Evolutionary conservation across 169 alveolate species (phyloP), one percentile per base, ranked within the genome.

Genomic region (Plasmodium cynomolgi): DNA sequence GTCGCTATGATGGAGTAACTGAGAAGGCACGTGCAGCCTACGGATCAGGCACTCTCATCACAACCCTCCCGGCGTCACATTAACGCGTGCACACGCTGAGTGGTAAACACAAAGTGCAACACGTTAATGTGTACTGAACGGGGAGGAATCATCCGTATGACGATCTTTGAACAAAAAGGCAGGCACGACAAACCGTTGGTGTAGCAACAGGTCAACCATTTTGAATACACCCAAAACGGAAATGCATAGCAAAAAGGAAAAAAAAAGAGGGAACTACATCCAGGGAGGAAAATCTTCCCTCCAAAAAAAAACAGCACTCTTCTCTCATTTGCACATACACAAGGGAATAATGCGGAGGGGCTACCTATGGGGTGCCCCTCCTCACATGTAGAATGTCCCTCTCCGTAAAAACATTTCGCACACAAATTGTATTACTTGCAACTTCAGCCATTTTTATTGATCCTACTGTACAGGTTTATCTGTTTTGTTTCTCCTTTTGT

Each of bases 361-460:
- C 62, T 11, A 17, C n/a, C 56, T 3, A 1, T 44, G 11, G n/a
- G 56, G 5, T 0, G 3, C 7, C n/a, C 77, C 1, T 13, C 37
- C 34, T 62, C 33, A 68, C n/a, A 68, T 68, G 77, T 68, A 68
- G 77, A 68, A 62, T 62, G 50, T 80, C 58, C 34, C 37, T 84
- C 58, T 74, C 47, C 37, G n/a, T 68, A 23, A 23, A 23, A 26
- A 11, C 13, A 39, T 39, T 17, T 41, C 75, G 15, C 44, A 17
- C 56, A 71, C 62, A 34, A 37, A 17, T 33, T 39, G 72, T 50
- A 34, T 90, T 90, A 90, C 94, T 90, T 90, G 94, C 94, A 79
- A 90, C 94, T 34, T 90, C 94, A 17, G 94, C 90, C 94, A 90
- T 90, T 90, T 79, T 71, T 81, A 20, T 37, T 75, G 41, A 50